A percentile compares a stretch with the other conserved stretches of the same genome.
Evolutionary conservation across 495 filamentous ascomycete genomes (phyloP).

Genomic region (Penicillium simplicissimum): DNA sequence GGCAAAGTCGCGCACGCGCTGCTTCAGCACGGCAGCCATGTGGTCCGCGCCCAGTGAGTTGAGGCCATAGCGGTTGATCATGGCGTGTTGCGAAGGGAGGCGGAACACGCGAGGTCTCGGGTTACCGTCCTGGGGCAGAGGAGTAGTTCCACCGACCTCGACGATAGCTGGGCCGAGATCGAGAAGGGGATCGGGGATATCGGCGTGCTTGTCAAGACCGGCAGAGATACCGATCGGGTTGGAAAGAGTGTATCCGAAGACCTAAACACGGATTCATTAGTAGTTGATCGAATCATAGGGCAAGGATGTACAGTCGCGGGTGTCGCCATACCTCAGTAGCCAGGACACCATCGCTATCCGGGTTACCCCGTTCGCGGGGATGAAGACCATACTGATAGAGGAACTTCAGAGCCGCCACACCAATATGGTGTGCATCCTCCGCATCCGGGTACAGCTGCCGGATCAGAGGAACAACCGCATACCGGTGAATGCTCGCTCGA

Average conservation of each 20-base stretch:
- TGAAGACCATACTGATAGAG: constrained; percentile 59
- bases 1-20: constrained; percentile 76
- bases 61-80: constrained; percentile 95
- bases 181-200: constrained; percentile 79
- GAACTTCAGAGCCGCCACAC: constrained; percentile 60
- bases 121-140: constrained; percentile 82
- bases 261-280: constrained; percentile 33
- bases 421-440: constrained; percentile 85
- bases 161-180: constrained; percentile 79
- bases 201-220: constrained; percentile 90
- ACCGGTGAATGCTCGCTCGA: constrained; percentile 80
- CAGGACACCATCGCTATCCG: constrained; percentile 52
- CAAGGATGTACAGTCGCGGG: background rate
- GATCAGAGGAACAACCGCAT: constrained; percentile 72
- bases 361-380: constrained; percentile 70
- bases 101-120: constrained; percentile 85
- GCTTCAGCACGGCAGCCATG: constrained; percentile 76
- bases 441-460: constrained; percentile 75
- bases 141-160: constrained; percentile 89
- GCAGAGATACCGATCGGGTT: constrained; percentile 93
- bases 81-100: constrained; percentile 71
- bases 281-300: background rate
- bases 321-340: constrained; percentile 47
- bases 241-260: constrained; percentile 76
- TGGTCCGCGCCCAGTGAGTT: constrained; percentile 83